These are phyloP conservation scores for Saccharomycopsis hybrid DNA, from an alignment of 1,139 yeast genomes.

Conservation along the genomic window DNA sequence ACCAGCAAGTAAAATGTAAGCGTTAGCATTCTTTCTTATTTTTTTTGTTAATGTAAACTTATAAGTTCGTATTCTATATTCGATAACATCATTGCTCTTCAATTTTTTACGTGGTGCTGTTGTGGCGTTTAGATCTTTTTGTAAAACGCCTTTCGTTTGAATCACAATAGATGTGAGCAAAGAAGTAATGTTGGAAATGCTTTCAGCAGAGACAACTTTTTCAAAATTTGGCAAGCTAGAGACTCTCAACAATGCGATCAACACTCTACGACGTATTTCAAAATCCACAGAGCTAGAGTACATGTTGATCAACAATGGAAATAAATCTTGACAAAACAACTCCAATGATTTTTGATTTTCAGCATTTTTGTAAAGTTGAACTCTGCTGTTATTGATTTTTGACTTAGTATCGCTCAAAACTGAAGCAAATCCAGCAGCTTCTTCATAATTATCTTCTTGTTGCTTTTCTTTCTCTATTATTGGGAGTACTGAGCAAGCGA, in stretches of 20 bases:
- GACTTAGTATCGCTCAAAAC: constrained; percentile 18
- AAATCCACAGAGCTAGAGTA: constrained; percentile 74
- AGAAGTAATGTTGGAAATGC: constrained; percentile 31
- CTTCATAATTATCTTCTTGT: constrained; percentile 20
- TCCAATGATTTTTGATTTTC: constrained; percentile 30
- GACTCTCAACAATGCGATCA: not conserved
- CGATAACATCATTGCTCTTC: constrained; percentile 1
- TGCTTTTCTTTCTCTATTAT: constrained; percentile 22
- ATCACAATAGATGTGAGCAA: constrained; percentile 67
- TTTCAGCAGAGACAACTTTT: not conserved
- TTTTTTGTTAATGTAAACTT: not conserved
- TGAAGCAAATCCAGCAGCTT: constrained; percentile 25
- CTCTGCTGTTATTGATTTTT: constrained; percentile 29
- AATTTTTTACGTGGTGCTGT: not conserved
- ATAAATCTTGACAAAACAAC: constrained; percentile 43
- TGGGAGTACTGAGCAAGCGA: constrained; percentile 57
- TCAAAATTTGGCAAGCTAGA: not conserved
- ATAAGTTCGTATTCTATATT: too few relatives aligned
- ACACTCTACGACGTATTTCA: constrained; percentile 54
- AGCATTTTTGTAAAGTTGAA: constrained; percentile 26
- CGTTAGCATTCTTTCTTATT: constrained; percentile 3
- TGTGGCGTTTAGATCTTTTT: too few relatives aligned
- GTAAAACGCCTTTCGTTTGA: constrained; percentile 39
- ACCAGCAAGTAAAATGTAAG: constrained; percentile 11
- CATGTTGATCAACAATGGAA: constrained; percentile 59